Evolutionary conservation across 192 early-diverging fungal species (phyloP).

Genomic region (Podochytrium sp.): DNA sequence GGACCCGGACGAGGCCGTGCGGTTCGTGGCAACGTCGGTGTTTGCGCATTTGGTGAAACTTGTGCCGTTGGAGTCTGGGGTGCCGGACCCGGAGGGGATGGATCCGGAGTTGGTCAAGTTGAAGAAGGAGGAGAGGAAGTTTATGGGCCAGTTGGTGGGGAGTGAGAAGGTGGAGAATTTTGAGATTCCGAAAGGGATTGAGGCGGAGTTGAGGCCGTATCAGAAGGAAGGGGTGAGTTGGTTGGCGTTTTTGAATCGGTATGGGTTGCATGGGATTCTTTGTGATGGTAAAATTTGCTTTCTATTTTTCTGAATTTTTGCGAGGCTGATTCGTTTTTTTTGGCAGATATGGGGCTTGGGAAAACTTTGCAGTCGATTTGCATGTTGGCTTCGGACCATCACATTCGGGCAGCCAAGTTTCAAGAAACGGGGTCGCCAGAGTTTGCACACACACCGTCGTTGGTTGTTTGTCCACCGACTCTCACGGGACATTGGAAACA

Average conservation of each 20-base stretch:
- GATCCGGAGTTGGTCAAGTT: slow-evolving; percentile 74
- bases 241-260: slow-evolving; percentile 96
- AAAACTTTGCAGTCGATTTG: slow-evolving; percentile 98
- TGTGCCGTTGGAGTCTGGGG: slow-evolving; percentile 91
- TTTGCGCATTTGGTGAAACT: slow-evolving; percentile 97
- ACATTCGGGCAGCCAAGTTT: slow-evolving; percentile 66
- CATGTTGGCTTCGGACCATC: slow-evolving; percentile 89
- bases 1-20: slow-evolving; percentile 87
- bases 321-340: background rate
- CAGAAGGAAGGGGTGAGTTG: slow-evolving; percentile 99
- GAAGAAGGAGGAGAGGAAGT: slow-evolving; percentile 88
- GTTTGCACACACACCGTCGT: slow-evolving; percentile 72
- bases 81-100: slow-evolving; percentile 92
- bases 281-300: slow-evolving; percentile 76
- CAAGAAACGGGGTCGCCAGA: slow-evolving; percentile 60
- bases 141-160: slow-evolving; percentile 93
- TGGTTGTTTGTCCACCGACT: slow-evolving; percentile 96
- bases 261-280: slow-evolving; percentile 95
- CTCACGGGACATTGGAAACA: slow-evolving; percentile 95
- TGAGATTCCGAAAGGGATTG: slow-evolving; percentile 85
- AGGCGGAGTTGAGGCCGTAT: slow-evolving; percentile 91
- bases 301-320: background rate
- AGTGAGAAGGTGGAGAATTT: slow-evolving; percentile 86
- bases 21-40: slow-evolving; percentile 87
- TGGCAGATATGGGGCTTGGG: slow-evolving; percentile 93